Evolutionary conservation across 208 protist genomes (phyloP), one percentile per base, ranked within the genome.

Genomic region (Balamuthia mandrillaris): DNA sequence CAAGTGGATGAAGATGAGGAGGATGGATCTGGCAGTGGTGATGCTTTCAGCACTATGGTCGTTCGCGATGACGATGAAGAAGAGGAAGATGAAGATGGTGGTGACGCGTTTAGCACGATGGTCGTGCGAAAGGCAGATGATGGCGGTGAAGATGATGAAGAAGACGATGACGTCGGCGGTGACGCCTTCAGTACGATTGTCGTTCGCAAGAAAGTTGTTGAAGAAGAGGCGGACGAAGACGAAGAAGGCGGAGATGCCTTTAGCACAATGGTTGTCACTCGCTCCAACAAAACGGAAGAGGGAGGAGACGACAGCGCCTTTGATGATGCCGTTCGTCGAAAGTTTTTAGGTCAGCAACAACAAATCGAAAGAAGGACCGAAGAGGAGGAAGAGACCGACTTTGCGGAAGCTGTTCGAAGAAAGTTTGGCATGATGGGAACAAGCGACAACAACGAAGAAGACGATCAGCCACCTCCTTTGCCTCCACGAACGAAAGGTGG

Each of bases 191-290:
- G 63, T 39, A 72, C 63, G 63, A 72, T 72, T 31, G 63, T 72
- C 18, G 63, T 72, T 14, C 9, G 24, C 24, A 24, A 72, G 14
- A 27, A 72, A 7, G 63, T 72, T 27, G 63, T 31, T 10, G 24
- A 2, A 1, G 58, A 37, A 31, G 29, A n/a, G 16, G 18, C 47
- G 16, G 37, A 45, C 21, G 63, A 72, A 49, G 63, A 72, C 12
- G 27, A 24, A 7, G 63, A n/a, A 10, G 58, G n/a, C 47, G 63
- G 63, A 31, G 63, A 72, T 27, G 24, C 24, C 10, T 72, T 31
- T 31, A 72, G 63, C 63, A 72, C 63, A 14, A 72, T 72, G 63
- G 63, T 72, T 18, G 63, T 72, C 33, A 72, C n/a, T n/a, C n/a
- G n/a, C n/a, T n/a, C n/a, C n/a, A n/a, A n/a, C n/a, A n/a, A n/a